Conservation (phyloP, 2,329 filamentous ascomycete genomes). For the Fonsecaea nubica region DNA sequence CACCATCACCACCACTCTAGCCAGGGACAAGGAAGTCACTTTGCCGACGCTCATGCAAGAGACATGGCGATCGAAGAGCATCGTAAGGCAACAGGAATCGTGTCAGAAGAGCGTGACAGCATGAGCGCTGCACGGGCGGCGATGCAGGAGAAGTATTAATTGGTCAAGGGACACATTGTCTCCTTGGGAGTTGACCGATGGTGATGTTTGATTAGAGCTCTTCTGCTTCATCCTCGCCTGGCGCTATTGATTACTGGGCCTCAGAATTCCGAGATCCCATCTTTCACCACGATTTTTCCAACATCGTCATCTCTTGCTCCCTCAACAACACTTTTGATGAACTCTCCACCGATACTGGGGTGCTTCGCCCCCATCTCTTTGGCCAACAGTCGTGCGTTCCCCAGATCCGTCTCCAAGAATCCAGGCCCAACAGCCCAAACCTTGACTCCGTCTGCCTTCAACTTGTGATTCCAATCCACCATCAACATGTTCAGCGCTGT, state of each 20-base stretch:
- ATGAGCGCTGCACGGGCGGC: conserved; percentile 1
- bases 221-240: not conserved
- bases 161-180: too few species aligned
- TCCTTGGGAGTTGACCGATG: not conserved
- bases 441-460: conserved; percentile 55
- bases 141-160: conserved; percentile 12
- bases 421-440: conserved; percentile 57
- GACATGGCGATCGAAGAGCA: conserved; percentile 2
- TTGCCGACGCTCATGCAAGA: conserved; percentile 11
- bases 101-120: not conserved
- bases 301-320: conserved; percentile 45
- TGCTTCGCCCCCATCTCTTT: conserved; percentile 39
- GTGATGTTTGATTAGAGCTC: not conserved
- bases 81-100: not conserved
- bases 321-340: conserved; percentile 39
- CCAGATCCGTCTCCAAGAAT: conserved; percentile 55
- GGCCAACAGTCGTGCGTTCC: conserved; percentile 41
- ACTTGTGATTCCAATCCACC: conserved; percentile 43
- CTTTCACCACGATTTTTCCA: conserved; percentile 43
- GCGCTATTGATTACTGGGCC: not conserved
- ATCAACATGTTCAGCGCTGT: conserved; percentile 53
- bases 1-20: not conserved
- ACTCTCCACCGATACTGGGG: conserved; percentile 42
- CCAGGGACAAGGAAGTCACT: conserved; percentile 13
- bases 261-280: conserved; percentile 42